Base-by-base conservation (phyloP, 164 flowering plant species). In the Houttuynia cordata region DNA sequence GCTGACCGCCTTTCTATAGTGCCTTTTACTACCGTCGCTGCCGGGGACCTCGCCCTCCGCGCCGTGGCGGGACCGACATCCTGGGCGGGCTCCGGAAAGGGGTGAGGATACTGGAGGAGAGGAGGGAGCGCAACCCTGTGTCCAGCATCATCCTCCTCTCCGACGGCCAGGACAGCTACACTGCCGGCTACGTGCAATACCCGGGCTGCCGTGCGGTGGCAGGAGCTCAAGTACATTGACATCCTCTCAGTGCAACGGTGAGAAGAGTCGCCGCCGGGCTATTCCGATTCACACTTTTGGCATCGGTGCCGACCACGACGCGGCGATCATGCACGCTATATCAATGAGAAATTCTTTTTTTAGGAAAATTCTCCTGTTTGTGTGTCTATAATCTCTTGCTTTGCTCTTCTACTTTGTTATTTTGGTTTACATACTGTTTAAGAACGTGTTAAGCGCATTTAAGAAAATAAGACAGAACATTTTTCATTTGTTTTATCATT, bases 1-100 rank as follows among this genome's bases (percentile, higher is more conserved):
- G 71, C 80, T 30, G 96, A 93, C 61, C 69, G 99, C 57, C 84
- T 93, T 13, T 93, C 96, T 14, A 95, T 93, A 34, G 74, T 93
- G 67, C 85, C 91, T 24, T 93, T 93, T 78, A 90, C 99, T 19
- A 84, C 95, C 12, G 94, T 97, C 0, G 49, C 83, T 93, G 58
- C 91, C 91, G 37, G 74, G 51, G 87, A 80, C 60, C 80, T 76
- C 61, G 97, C 99, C 37, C 54, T 90, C 21, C 92, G 78, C 49
- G 91, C 96, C 13, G 85, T 93, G 97, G 97, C 52, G 99, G 97
- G 52, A 93, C 99, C 41, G 86, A 90, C 65, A 93, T 93, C 64
- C 91, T 88, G 25, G 94, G 82, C 60, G 99, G 85, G 24, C 75
- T 93, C 12, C 80, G 73, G 64, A 87, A 86, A 73, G 92, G 86